Conservation (phyloP, 2,329 filamentous ascomycete species). For the Lasiodiplodia hormozganensis region DNA sequence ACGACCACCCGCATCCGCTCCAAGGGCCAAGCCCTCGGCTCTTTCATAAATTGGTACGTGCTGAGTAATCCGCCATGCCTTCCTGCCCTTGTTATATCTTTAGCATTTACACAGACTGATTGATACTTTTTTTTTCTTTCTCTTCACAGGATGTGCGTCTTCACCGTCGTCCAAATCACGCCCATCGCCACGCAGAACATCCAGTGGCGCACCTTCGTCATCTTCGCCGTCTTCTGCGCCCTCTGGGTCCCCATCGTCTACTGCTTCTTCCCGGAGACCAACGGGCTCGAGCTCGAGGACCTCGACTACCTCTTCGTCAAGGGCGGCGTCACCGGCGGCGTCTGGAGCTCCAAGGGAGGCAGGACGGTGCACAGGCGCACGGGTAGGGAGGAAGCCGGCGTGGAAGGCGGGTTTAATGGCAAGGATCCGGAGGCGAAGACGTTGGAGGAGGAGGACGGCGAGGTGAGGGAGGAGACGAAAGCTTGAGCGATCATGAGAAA, state of each 20-base stretch:
- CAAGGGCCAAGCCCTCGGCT: conserved; percentile 50
- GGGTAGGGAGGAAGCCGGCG: conserved; percentile 13
- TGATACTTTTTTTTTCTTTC: no score
- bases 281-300: conserved; percentile 77
- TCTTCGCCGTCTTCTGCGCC: conserved; percentile 77
- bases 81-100: background rate
- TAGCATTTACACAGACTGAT: background rate
- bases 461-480: conserved; percentile 4
- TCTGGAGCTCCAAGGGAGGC: conserved; percentile 32
- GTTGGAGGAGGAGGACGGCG: background rate
- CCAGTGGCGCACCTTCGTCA: conserved; percentile 69
- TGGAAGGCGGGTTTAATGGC: conserved; percentile 9
- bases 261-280: conserved; percentile 71
- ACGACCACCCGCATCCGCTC: conserved; percentile 51
- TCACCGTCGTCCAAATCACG: conserved; percentile 48
- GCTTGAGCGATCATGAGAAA: background rate
- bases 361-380: conserved; percentile 29
- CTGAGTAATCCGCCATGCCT: no score
- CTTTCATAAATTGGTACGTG: conserved; percentile 29
- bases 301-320: conserved; percentile 42
- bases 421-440: background rate
- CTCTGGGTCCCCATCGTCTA: conserved; percentile 73
- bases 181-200: conserved; percentile 56
- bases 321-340: conserved; percentile 32
- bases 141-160: conserved; percentile 31